Conservation (phyloP, 192 early-diverging fungal genomes). For the Coemansia sp. region DNA sequence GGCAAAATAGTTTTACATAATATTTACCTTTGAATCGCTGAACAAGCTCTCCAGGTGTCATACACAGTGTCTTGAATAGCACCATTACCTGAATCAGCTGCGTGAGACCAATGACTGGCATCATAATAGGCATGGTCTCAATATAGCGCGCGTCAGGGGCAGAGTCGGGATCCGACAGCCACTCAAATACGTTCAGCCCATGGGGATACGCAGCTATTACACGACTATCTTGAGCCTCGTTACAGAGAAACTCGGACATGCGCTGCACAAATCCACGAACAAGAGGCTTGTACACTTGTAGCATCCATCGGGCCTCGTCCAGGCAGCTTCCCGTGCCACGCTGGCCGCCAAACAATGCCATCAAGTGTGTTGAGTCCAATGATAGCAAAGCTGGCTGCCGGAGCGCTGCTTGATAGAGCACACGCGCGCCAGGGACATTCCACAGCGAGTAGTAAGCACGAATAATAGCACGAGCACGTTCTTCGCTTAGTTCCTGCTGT, state of each 20-base stretch:
- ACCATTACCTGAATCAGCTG: conserved; percentile 81
- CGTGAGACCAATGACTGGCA: conserved; percentile 82
- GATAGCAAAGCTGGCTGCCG: conserved; percentile 23
- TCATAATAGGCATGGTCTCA: conserved; percentile 66
- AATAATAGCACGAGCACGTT: conserved; percentile 4
- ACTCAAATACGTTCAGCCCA: conserved; percentile 72
- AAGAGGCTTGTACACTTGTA: conserved; percentile 71
- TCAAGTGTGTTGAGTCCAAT: conserved; percentile 57
- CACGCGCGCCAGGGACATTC: conserved; percentile 44
- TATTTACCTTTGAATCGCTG: conserved; percentile 26
- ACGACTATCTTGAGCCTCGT: conserved; percentile 57
- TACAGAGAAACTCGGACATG: conserved; percentile 66
- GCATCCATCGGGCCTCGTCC: conserved; percentile 73
- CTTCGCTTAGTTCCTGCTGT: conserved; percentile 7
- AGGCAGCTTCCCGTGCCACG: conserved; percentile 81
- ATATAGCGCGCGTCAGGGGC: conserved; percentile 71
- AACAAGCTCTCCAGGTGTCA: conserved; percentile 13
- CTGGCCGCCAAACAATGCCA: conserved; percentile 94
- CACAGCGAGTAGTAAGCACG: conserved; percentile 20
- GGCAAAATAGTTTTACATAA: not conserved
- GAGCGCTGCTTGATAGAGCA: too few species aligned
- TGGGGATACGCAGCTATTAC: conserved; percentile 57
- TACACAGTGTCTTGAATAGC: conserved; percentile 61
- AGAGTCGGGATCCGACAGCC: conserved; percentile 68
- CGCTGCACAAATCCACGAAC: conserved; percentile 66